Percentiles rank a stretch among this genome's conserved stretches.
Conservation (phyloP, 805 yeast genomes). For the Wickerhamomyces queroliae region DNA sequence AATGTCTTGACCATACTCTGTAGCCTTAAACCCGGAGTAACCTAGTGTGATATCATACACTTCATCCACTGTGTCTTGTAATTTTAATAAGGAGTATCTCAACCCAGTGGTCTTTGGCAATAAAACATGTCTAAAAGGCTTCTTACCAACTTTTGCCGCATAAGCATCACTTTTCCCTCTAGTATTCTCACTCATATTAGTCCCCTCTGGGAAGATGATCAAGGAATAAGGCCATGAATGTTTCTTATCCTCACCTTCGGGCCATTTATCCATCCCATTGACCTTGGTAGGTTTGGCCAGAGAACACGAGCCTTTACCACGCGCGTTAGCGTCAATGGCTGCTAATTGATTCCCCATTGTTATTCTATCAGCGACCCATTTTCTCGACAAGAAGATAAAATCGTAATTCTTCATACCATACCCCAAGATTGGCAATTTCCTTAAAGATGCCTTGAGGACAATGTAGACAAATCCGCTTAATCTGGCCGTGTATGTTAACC, state of each 20-base stretch:
- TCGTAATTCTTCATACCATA: slow-evolving; percentile 76
- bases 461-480: slow-evolving; percentile 63
- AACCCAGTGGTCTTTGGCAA: slow-evolving; percentile 85
- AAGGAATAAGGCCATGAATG: slow-evolving; percentile 59
- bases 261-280: slow-evolving; percentile 24
- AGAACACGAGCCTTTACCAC: slow-evolving; percentile 48
- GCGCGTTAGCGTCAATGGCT: slow-evolving; percentile 54
- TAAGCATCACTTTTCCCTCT: slow-evolving; percentile 49
- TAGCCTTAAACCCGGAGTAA: slow-evolving; percentile 61
- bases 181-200: slow-evolving; percentile 71
- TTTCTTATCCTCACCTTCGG: slow-evolving; percentile 17
- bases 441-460: slow-evolving; percentile 71
- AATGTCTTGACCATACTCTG: slow-evolving; percentile 70
- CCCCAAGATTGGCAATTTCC: slow-evolving; percentile 70
- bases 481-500: slow-evolving; percentile 64
- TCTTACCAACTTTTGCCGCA: slow-evolving; percentile 44
- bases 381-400: slow-evolving; percentile 76
- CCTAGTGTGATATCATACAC: slow-evolving; percentile 83
- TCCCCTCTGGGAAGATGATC: slow-evolving; percentile 90
- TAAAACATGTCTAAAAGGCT: slow-evolving; percentile 55
- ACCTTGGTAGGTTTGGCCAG: slow-evolving; percentile 23
- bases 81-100: slow-evolving; percentile 52
- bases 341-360: slow-evolving; percentile 50
- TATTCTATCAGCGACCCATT: slow-evolving; percentile 75
- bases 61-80: slow-evolving; percentile 45